Conservation (phyloP, 2,329 filamentous ascomycete genomes). For the Talaromyces sp. region DNA sequence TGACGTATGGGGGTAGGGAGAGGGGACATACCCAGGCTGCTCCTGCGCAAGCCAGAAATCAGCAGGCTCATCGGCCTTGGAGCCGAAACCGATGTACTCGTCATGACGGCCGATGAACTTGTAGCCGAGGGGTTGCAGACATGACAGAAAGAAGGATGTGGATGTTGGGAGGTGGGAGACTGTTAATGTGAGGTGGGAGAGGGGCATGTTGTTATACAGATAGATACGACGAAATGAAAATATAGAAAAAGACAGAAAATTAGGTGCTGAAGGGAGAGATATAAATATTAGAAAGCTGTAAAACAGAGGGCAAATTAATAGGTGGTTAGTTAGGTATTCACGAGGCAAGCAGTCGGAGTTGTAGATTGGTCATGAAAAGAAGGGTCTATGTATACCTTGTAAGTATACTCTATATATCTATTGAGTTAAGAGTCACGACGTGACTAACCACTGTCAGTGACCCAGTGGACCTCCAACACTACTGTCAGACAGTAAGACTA, state of each 20-base stretch:
- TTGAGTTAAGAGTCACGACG: background rate
- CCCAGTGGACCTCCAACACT: background rate
- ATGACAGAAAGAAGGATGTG: conserved; percentile 77
- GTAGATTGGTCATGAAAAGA: background rate
- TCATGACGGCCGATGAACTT: conserved; percentile 65
- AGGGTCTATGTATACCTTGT: conserved; percentile 1
- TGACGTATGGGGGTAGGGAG: background rate
- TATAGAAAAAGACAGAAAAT: background rate
- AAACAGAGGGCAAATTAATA: background rate
- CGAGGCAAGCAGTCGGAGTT: background rate
- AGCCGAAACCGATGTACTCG: conserved; percentile 61
- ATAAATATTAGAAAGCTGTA: background rate
- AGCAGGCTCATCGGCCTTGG: conserved; percentile 52
- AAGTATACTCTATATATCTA: background rate
- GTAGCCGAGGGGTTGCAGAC: conserved; percentile 75
- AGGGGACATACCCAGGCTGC: conserved; percentile 53
- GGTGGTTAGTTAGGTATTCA: background rate
- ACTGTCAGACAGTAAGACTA: background rate
- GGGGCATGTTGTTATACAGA: conserved; percentile 51
- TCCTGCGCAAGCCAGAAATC: conserved; percentile 66
- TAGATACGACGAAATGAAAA: background rate
- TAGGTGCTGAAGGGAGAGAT: background rate
- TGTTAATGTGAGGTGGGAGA: conserved; percentile 62
- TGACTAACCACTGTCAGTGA: background rate
- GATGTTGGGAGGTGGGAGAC: conserved; percentile 77